A percentile compares a stretch with the other conserved stretches of the same genome.
Evolutionary conservation across 352 stramenopile species (phyloP).

Genomic region (Globisporangium paroecandrum): DNA sequence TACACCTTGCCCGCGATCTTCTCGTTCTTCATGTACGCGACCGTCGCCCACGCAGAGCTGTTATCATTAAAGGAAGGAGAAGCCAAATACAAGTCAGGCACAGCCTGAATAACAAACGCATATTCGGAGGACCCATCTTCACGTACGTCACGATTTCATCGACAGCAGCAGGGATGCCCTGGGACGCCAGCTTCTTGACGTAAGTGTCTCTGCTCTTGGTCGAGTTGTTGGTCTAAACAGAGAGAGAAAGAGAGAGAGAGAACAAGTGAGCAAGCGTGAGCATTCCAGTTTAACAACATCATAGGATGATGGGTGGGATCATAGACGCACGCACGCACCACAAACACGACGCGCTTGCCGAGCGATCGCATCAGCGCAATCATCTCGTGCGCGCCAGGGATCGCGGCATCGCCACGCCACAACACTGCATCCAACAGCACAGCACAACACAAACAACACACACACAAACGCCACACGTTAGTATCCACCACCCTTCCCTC

Average conservation of each 20-base stretch:
- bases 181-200: constrained; percentile 83
- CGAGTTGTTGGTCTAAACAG: constrained; percentile 78
- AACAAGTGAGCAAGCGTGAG: not conserved
- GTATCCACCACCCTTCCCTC: not conserved
- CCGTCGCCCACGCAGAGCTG: constrained; percentile 81
- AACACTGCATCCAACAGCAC: constrained; percentile 32
- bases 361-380: constrained; percentile 65
- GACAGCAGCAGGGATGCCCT: constrained; percentile 61
- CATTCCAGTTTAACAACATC: not conserved
- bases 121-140: not conserved
- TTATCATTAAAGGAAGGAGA: not conserved
- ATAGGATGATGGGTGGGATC: not conserved
- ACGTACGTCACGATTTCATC: constrained; percentile 80
- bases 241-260: not conserved
- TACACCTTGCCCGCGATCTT: constrained; percentile 81
- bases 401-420: constrained; percentile 62
- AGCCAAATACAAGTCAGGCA: not conserved
- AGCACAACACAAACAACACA: not conserved
- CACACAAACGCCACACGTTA: not conserved
- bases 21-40: constrained; percentile 75
- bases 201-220: constrained; percentile 79
- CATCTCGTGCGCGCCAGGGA: constrained; percentile 60
- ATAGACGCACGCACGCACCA: constrained; percentile 33
- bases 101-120: not conserved
- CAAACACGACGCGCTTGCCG: constrained; percentile 82